These are phyloP conservation scores for Torrubiellomyces zombiae DNA, from an alignment of 2,329 filamentous ascomycete genomes.

Conservation along the genomic window DNA sequence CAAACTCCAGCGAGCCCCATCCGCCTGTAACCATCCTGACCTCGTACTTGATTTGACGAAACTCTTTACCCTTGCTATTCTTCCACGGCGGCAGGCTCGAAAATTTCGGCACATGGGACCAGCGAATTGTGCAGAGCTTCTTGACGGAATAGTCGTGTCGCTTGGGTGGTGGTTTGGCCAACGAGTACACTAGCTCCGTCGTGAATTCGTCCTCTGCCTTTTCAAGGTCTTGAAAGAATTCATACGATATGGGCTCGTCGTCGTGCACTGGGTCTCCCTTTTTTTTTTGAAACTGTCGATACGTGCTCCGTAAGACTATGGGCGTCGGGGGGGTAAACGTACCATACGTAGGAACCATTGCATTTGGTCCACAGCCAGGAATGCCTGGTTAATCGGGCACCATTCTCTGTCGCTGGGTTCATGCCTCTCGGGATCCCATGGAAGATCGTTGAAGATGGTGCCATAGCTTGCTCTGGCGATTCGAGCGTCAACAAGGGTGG, in stretches of 20 bases:
- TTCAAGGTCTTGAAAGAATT: slow-evolving; percentile 5
- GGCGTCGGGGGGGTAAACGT: not conserved
- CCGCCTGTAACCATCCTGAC: slow-evolving; percentile 5
- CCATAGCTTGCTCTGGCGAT: slow-evolving; percentile 15
- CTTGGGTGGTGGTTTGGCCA: not conserved
- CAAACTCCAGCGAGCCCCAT: slow-evolving; percentile 5
- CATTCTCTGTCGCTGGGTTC: slow-evolving; percentile 4
- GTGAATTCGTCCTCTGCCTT: slow-evolving; percentile 2
- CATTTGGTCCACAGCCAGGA: slow-evolving; percentile 7
- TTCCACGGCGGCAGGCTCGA: slow-evolving; percentile 2
- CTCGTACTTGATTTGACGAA: slow-evolving; percentile 3
- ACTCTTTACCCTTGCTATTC: slow-evolving; percentile 1
- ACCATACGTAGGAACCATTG: slow-evolving; percentile 12
- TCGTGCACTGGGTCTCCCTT: slow-evolving; percentile 3
- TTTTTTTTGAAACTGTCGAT: too few relatives aligned
- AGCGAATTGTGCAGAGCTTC: slow-evolving; percentile 4
- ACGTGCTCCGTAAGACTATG: too few relatives aligned
- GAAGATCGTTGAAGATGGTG: fast-evolving
- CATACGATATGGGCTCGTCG: slow-evolving; percentile 1
- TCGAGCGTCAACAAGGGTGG: slow-evolving; percentile 7
- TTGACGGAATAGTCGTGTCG: slow-evolving; percentile 5
- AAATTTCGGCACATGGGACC: slow-evolving; percentile 5
- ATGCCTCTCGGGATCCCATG: slow-evolving; percentile 5
- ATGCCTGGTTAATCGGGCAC: not conserved
- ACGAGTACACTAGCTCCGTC: slow-evolving; percentile 4